Percentiles rank a stretch among this genome's conserved stretches.
phyloP scores from a whole-genome alignment of 1,284 basidiomycete genomes.

The Vanrija sp. region DNA sequence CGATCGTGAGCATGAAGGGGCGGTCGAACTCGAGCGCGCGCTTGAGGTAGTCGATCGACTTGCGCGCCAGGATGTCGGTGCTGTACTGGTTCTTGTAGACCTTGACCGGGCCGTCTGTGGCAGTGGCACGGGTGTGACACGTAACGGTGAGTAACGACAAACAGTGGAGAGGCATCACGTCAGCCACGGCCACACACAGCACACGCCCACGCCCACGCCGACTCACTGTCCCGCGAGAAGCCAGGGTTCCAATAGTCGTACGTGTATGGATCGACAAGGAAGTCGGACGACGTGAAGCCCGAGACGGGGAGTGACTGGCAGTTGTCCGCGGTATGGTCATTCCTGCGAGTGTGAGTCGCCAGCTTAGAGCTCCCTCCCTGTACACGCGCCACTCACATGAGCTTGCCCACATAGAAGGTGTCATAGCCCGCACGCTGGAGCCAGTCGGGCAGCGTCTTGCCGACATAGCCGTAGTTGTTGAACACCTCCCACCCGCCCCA shows the following conservation, averaged over 20 bases:
- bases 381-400: constrained; percentile 24
- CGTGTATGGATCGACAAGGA: constrained; percentile 38
- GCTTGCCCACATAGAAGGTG: constrained; percentile 39
- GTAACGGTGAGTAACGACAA: too few relatives aligned
- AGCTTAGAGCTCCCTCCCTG: not conserved
- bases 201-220: too few relatives aligned
- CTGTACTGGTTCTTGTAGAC: constrained; percentile 27
- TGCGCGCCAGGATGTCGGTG: constrained; percentile 31
- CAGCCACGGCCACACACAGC: too few relatives aligned
- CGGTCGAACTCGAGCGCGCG: constrained; percentile 13
- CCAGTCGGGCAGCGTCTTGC: constrained; percentile 31
- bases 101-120: constrained; percentile 19
- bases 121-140: too few relatives aligned
- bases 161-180: too few relatives aligned
- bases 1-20: constrained; percentile 35
- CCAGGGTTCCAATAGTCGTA: constrained; percentile 36
- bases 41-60: constrained; percentile 28
- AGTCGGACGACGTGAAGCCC: constrained; percentile 25
- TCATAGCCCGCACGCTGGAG: constrained; percentile 33
- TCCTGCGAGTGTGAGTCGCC: constrained; percentile 10
- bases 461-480: constrained; percentile 32
- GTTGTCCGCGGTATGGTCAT: constrained; percentile 30
- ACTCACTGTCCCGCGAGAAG: constrained; percentile 21
- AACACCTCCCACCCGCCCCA: constrained; percentile 36
- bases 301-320: constrained; percentile 22